Percentiles rank a stretch among this genome's conserved stretches.
Evolutionary conservation across 1,284 basidiomycete genomes (phyloP).

Genomic region (Porphyrellus sp.): DNA sequence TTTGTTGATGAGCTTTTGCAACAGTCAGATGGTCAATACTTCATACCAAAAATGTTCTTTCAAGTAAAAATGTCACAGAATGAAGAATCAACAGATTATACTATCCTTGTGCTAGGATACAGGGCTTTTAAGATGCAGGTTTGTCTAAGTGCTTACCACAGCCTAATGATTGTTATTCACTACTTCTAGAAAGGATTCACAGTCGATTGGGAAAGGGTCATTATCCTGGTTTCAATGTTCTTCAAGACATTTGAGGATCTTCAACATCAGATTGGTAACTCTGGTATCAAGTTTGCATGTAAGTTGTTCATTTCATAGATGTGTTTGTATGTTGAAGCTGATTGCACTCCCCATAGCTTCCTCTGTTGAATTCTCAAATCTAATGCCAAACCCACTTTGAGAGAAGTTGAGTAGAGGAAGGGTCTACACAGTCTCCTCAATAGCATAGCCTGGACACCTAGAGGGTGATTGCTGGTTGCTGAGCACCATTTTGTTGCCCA

Average conservation of each 20-base stretch:
- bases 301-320: background rate
- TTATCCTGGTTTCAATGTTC: slow-evolving; percentile 9
- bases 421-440: slow-evolving; percentile 23
- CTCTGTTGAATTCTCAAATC: background rate
- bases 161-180: background rate
- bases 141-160: background rate
- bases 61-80: slow-evolving; percentile 2
- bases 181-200: slow-evolving; percentile 9
- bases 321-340: too few species aligned
- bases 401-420: slow-evolving; percentile 8
- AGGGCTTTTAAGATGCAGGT: background rate
- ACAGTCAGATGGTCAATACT: slow-evolving; percentile 14
- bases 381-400: slow-evolving; percentile 16
- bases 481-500: background rate
- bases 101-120: slow-evolving; percentile 5
- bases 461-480: background rate
- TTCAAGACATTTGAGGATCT: slow-evolving; percentile 11
- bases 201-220: slow-evolving; percentile 9
- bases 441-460: too few species aligned
- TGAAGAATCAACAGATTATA: background rate
- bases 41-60: slow-evolving; percentile 27
- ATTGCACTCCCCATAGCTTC: slow-evolving; percentile 3
- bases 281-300: background rate
- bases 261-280: background rate
- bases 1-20: slow-evolving; percentile 28